Conservation (phyloP, 2,329 filamentous ascomycete genomes). For the Paradendryphiella salina region DNA sequence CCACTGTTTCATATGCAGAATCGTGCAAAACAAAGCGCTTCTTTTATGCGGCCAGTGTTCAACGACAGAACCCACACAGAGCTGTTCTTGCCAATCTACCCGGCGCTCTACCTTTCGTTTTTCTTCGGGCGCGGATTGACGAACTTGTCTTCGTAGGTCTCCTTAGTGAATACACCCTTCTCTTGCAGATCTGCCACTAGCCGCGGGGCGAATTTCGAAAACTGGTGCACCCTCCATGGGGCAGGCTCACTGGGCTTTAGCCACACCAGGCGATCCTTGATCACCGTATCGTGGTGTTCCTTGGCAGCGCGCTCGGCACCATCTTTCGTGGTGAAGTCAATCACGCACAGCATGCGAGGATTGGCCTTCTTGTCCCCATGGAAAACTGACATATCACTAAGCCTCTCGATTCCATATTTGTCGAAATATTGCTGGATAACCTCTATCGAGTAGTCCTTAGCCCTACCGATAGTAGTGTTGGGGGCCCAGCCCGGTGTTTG, state of each 20-base stretch:
- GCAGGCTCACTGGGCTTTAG: constrained; percentile 3
- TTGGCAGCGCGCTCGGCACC: constrained; percentile 24
- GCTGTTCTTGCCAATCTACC: background rate
- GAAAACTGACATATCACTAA: constrained; percentile 14
- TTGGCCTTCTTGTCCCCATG: constrained; percentile 9
- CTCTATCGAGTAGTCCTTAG: background rate
- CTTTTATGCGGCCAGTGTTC: background rate
- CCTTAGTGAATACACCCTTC: constrained; percentile 15
- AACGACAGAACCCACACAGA: background rate
- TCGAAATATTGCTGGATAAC: constrained; percentile 16
- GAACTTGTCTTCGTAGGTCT: constrained; percentile 20
- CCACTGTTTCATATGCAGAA: too few relatives aligned
- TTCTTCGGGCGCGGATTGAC: constrained; percentile 8
- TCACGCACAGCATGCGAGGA: constrained; percentile 19
- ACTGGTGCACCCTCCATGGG: constrained; percentile 18
- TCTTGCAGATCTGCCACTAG: constrained; percentile 22
- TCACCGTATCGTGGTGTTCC: constrained; percentile 17
- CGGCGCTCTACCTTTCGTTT: background rate
- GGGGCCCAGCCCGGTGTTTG: constrained; percentile 26
- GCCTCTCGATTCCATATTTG: constrained; percentile 24
- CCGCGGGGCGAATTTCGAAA: constrained; percentile 17
- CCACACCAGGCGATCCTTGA: constrained; percentile 18
- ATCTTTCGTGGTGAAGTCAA: constrained; percentile 32
- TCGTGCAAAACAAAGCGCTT: background rate
- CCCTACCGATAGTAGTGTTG: background rate